Conservation (phyloP, 495 filamentous ascomycete genomes). For the Tuber indicum region DNA sequence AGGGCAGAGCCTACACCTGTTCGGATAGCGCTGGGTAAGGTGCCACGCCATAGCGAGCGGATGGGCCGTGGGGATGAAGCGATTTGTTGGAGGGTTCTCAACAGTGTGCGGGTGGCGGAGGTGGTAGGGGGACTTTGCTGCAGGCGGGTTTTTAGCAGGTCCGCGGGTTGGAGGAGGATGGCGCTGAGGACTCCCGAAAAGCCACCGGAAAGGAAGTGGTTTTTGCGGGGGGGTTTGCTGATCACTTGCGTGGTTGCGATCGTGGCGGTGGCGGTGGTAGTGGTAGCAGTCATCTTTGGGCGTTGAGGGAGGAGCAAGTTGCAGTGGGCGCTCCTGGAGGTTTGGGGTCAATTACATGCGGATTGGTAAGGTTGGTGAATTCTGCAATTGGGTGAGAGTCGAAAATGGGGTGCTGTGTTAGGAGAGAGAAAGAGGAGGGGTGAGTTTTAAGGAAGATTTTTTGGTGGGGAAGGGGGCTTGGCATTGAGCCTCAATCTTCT, state of each 20-base stretch:
- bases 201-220: slow-evolving; percentile 86
- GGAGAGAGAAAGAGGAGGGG: background rate
- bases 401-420: background rate
- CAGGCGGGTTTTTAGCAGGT: slow-evolving; percentile 92
- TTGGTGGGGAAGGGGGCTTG: background rate
- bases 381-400: background rate
- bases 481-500: background rate
- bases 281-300: background rate
- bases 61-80: slow-evolving; percentile 49
- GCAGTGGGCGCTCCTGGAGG: background rate
- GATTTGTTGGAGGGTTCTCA: slow-evolving; percentile 64
- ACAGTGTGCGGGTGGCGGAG: slow-evolving; percentile 57
- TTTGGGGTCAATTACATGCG: background rate
- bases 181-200: slow-evolving; percentile 79
- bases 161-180: slow-evolving; percentile 86
- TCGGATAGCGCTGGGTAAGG: slow-evolving; percentile 80
- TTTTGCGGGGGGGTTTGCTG: slow-evolving; percentile 42
- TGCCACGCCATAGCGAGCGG: slow-evolving; percentile 85
- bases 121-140: slow-evolving; percentile 57
- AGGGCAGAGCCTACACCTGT: slow-evolving; percentile 89
- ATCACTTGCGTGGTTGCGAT: background rate
- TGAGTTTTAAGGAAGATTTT: background rate
- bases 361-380: background rate
- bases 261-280: background rate
- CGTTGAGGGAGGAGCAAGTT: background rate